Percentiles rank a stretch among this genome's conserved stretches.
phyloP scores from a whole-genome alignment of 2,329 filamentous ascomycete genomes.

The Colletotrichum viniferum region DNA sequence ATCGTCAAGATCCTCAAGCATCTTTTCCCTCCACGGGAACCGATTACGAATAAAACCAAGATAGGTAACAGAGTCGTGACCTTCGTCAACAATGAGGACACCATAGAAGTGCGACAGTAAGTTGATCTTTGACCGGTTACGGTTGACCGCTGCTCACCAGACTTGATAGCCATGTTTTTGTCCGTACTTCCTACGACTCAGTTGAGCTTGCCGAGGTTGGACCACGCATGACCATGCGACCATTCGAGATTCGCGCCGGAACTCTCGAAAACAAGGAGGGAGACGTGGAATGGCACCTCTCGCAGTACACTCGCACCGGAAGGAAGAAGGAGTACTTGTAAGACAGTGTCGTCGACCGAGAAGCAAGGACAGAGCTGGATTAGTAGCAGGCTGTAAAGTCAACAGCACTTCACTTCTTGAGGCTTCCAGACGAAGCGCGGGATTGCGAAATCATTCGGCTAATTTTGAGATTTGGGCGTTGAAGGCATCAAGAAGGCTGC shows the following conservation, averaged over 20 bases:
- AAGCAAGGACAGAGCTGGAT: neutral
- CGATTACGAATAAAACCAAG: conserved; percentile 72
- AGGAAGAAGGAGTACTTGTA: conserved; percentile 95
- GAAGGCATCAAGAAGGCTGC: neutral
- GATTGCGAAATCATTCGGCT: neutral
- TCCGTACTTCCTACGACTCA: conserved; percentile 87
- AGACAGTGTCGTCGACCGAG: conserved; percentile 27
- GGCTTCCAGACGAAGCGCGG: neutral
- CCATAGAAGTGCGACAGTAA: conserved; percentile 79
- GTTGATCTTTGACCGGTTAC: neutral
- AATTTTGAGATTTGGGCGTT: neutral
- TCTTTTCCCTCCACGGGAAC: conserved; percentile 87
- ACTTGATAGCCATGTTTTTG: conserved; percentile 69
- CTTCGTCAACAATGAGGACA: conserved; percentile 72
- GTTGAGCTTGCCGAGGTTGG: conserved; percentile 84
- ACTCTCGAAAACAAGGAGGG: conserved; percentile 94
- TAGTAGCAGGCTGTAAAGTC: neutral
- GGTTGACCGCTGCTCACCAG: neutral
- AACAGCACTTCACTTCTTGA: neutral
- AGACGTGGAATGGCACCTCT: conserved; percentile 95
- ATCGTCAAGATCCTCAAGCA: conserved; percentile 93
- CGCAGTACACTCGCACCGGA: conserved; percentile 91
- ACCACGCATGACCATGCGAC: conserved; percentile 78
- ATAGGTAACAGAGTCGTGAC: conserved; percentile 88
- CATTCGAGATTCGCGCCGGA: conserved; percentile 90